phyloP scores from a whole-genome alignment of 169 alveolate genomes.

The Eimeria tenella region DNA sequence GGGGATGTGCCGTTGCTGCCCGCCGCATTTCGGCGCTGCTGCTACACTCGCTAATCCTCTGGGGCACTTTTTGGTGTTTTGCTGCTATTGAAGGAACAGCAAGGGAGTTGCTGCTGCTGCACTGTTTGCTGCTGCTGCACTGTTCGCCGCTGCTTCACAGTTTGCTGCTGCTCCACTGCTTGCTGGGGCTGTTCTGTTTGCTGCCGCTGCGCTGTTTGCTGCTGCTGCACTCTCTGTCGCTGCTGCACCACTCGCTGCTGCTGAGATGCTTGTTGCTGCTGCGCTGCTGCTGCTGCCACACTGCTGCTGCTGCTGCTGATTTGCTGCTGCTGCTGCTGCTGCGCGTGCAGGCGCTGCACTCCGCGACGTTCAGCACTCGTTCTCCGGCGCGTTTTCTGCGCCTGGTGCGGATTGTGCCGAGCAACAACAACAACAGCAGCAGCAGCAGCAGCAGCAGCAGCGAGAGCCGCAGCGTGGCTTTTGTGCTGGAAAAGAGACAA shows the following conservation, averaged over 20 bases:
- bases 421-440: slow-evolving; percentile 55
- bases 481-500: slow-evolving; percentile 70
- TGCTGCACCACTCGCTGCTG: not conserved
- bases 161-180: not conserved
- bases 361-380: slow-evolving; percentile 68
- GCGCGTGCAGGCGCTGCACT: slow-evolving; percentile 54
- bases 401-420: slow-evolving; percentile 50
- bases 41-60: not conserved
- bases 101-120: not conserved
- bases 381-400: slow-evolving; percentile 77
- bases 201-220: not conserved
- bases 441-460: slow-evolving; percentile 60
- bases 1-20: not conserved
- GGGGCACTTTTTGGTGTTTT: not conserved
- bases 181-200: too few species aligned
- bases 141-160: not conserved
- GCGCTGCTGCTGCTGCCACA: not conserved
- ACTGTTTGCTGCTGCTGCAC: not conserved
- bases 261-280: not conserved
- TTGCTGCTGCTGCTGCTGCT: slow-evolving; percentile 1
- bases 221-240: not conserved
- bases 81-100: not conserved
- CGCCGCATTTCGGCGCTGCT: not conserved
- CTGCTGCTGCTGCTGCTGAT: not conserved
- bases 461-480: slow-evolving; percentile 65